Conservation (phyloP, 139 green algal genomes). For the Coelastrella sp. region DNA sequence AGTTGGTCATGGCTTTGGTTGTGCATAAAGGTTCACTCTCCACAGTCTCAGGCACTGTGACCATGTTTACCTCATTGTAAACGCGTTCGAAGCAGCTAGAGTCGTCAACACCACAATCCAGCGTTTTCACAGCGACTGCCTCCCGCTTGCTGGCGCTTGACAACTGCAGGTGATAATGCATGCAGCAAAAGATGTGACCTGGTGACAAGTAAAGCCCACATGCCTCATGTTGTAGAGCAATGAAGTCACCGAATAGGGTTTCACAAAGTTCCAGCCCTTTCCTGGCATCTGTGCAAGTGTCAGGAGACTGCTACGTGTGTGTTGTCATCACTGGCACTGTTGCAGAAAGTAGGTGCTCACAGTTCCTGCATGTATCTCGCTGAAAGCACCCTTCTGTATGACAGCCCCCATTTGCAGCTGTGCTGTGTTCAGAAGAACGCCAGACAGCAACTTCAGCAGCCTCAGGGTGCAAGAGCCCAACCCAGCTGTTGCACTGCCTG, state of each 20-base stretch:
- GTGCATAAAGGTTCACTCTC: neutral
- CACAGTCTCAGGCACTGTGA: too few relatives aligned
- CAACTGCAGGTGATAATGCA: neutral
- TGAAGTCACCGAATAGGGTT: neutral
- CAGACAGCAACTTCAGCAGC: constrained; percentile 29
- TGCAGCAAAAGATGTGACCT: neutral
- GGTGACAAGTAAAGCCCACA: too few relatives aligned
- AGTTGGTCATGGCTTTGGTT: neutral
- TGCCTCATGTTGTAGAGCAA: too few relatives aligned
- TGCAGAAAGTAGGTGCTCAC: constrained; percentile 9
- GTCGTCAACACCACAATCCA: neutral
- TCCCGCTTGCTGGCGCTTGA: neutral
- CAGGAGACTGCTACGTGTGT: neutral
- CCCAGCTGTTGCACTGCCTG: neutral
- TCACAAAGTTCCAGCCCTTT: neutral
- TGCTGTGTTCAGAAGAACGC: neutral
- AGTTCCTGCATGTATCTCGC: constrained; percentile 19
- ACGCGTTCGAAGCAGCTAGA: constrained; percentile 35
- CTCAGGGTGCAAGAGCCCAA: neutral
- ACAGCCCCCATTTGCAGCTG: constrained; percentile 5
- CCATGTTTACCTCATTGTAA: constrained; percentile 11
- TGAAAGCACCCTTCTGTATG: constrained; percentile 31
- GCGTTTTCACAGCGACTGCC: constrained; percentile 15
- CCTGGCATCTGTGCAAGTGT: neutral
- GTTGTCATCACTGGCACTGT: neutral